Base-by-base conservation (phyloP, 352 stramenopile species). In the Phytophthora boehmeriae region DNA sequence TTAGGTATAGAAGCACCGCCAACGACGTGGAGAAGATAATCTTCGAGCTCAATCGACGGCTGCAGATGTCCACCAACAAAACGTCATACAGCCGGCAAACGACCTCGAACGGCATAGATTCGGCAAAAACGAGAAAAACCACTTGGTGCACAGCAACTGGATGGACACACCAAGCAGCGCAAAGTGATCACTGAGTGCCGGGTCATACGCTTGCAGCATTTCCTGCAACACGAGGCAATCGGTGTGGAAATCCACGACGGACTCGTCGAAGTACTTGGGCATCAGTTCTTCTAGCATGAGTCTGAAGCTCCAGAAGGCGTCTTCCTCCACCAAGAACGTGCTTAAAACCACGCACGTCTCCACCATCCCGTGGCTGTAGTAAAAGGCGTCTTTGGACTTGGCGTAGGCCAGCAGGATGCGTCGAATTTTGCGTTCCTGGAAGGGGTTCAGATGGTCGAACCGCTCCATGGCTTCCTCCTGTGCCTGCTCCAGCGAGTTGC, bases 51-150 rank as follows among this genome's bases (percentile, higher is more conserved):
- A 88, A 57, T 14, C 70, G 66, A 5, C 66, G 64, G 41, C 73
- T 66, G 67, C 76, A 88, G 59, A 90, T 84, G 63, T 93, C 84
- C 10, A 80, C 78, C 13, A 93, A 80, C 54, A 93, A 63, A 14
- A 90, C 76, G 54, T 93, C 84, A 45, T 90, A 93, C 0, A 93
- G 73, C 10, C 84, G 74, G 36, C 81, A 91, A 20, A 91, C 84
- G 55, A 93, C 59, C 35, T 91, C 76, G 57, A 93, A 89, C 19
- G 84, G 84, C 80, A 93, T 90, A 6, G 80, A 87, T 67, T 93
- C 84, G 55, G 84, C 84, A 36, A 91, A 91, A 93, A 89, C 19
- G 84, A 93, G 53, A 91, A 93, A 56, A 93, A 91, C 84, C 84
- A 93, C 67, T 91, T 93, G 27, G 84, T 93, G 54, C 84, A 89